Base-by-base conservation (phyloP, 2,329 filamentous ascomycete species). In the Pseudogymnoascus sp. region DNA sequence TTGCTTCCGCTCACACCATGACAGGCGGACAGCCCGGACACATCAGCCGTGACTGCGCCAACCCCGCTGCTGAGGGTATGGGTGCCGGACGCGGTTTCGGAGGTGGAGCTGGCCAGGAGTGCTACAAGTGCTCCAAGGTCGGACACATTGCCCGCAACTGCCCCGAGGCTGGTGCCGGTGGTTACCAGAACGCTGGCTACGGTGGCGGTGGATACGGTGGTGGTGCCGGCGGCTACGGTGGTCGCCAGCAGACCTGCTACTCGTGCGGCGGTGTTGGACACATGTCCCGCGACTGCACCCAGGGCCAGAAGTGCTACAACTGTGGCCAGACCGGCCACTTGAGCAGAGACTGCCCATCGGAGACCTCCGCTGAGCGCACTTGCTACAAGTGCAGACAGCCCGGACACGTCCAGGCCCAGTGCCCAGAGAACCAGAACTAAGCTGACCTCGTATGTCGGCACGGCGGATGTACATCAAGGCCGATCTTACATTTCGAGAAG, bases 261-360 rank as follows among this genome's bases (percentile, higher is more conserved):
- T 96, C 92, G 48, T 97, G 94, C 80, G 94, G 94, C 71, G 94
- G 94, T 68, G 92, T 91, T 74, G 93, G 93, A 73, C 94, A 99
- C 82, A 93, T 96, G 89, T 92, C 90, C 74, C 89, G 92, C 70
- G 94, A 97, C 79, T 99, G 94, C 80, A 95, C 93, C 71, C 95
- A 97, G 77, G 94, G 94, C 72, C 93, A 95, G 83, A 97, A 97
- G 84, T 99, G 94, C 88, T 99, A 97, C 87, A 97, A 97, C 86
- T 97, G 94, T 70, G 85, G 85, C 70, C 92, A 97, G 81, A 89
- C 93, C 70, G 93, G 94, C 66, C 93, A 97, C 79, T 86, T 97
- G 76, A 95, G 90, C 68, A 89, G 93, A 68, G 94, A 99, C 78
- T 99, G 94, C 84, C 89, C 92, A 71, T 92, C 93, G 75, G 93